Evolutionary conservation across 345 rosid genomes (phyloP), one percentile per base, ranked within the genome.

Genomic region (Psidium guajava): DNA sequence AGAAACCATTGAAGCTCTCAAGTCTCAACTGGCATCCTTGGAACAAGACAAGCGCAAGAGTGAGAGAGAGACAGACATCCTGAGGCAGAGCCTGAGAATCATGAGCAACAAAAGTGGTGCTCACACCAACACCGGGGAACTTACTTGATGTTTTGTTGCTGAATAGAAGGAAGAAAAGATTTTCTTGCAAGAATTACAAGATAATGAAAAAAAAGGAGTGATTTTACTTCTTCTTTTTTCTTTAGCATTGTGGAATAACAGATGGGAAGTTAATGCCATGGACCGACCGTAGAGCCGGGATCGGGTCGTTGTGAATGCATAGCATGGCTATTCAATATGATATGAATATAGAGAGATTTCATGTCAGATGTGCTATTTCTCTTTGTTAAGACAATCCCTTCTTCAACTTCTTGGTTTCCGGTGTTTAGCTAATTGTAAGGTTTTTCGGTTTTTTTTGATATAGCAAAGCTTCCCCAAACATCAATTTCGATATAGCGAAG

Each of bases 41-140:
- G 95, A 95, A 89, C 86, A 73, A 28, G 91, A 93, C 85, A 86
- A 83, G 84, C 52, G 83, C 86, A 93, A 81, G 49, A 94, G 88
- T 83, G 91, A 91, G 86, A 89, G 92, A 84, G 96, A 94, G 61
- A 85, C 91, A 49, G 98, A 94, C 90, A 91, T 95, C 49, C 90
- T 95, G 77, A 92, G 94, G 85, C 98, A 95, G 89, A 94, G 95
- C 88, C 87, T 93, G 86, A 91, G 91, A 81, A 95, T 95, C 84
- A 87, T 92, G 87, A 90, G 90, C 86, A 74, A 77, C 83, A 85
- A 84, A 83, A 90, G 89, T 32, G 86, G 82, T 84, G 69, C 90
- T 44, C 82, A 82, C 86, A 89, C 83, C 82, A 87, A 47, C 58
- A 52, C 54, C 32, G 21, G 28, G 54, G 32, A 64, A 64, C 75